Base-by-base conservation (phyloP, 2,329 filamentous ascomycete genomes). In the Teratosphaeria pseudoeucalypti region DNA sequence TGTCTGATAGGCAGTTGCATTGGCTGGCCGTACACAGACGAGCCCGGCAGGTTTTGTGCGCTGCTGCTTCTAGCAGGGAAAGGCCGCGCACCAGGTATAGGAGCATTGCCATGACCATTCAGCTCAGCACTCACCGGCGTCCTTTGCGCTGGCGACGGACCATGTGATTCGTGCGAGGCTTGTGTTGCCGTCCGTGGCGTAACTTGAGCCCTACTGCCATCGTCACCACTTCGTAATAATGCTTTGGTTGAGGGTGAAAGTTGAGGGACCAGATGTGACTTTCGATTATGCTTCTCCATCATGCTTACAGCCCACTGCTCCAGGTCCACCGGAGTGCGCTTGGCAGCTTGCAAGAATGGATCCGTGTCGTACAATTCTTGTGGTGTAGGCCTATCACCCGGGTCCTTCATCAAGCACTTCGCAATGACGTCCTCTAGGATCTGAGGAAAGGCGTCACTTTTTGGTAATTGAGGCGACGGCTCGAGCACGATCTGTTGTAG, bases 401-500 rank as follows among this genome's bases (percentile, higher is more conserved):
- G 89, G 62, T 89, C 85, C 78, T 99, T 99, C 74, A 87, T 86
- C 65, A 99, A 78, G 76, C 94, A 99, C 74, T 95, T 96, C 65
- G 94, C 91, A 60, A 97, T 92, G 85, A 97, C 96, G 65, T 97
- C 91, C 68, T 97, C 92, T 54, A 99, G 77, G 64, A 97, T 97
- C 32, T 85, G 84, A 0, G 94, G 94, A 80, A 99, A 99, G 2
- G 94, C 94, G 71, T 97, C 94, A 71, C 92, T 96, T 83, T 96
- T 95, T 52, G 94, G 94, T 57, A 99, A 82, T 72, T 85, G 92
- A 1, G 94, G 94, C 3, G 94, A 90, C 3, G 92, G 91, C 74
- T 99, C 94, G 71, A 97, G 88, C 27, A 99, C 94, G 73, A 99
- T 99, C 73, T 96, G 92, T 75, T 99, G 94, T 55, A 99, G 79